Conservation (phyloP, 2,329 filamentous ascomycete genomes). For the Aspergillus awamori region DNA sequence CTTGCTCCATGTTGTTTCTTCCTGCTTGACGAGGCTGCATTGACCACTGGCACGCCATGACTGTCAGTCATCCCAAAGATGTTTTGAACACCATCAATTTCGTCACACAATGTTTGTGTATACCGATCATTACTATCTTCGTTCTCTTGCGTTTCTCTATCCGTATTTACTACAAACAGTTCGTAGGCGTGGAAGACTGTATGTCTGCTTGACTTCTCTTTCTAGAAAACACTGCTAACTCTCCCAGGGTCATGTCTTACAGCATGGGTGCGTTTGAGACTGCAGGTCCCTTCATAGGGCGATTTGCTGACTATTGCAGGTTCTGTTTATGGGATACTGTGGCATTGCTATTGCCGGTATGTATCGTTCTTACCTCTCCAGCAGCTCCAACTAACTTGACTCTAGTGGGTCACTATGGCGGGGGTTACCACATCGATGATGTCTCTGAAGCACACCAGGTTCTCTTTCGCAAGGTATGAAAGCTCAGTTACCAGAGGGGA, state of each 20-base stretch:
- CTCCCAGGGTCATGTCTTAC: slow-evolving; percentile 16
- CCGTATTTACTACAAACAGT: slow-evolving; percentile 36
- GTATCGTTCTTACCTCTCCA: not conserved
- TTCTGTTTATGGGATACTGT: slow-evolving; percentile 41
- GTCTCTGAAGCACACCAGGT: slow-evolving; percentile 24
- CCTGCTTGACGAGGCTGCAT: not conserved
- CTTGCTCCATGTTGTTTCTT: not conserved
- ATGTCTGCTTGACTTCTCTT: slow-evolving; percentile 13
- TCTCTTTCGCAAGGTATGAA: slow-evolving; percentile 31
- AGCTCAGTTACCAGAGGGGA: not conserved
- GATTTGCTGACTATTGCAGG: slow-evolving; percentile 13
- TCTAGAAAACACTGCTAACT: not conserved
- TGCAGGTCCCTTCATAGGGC: not conserved
- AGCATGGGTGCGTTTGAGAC: slow-evolving; percentile 26
- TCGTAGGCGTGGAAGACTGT: slow-evolving; percentile 39
- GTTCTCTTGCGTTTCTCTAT: slow-evolving; percentile 36
- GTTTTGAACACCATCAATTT: slow-evolving; percentile 36
- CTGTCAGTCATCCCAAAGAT: slow-evolving; percentile 28
- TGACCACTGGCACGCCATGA: slow-evolving; percentile 18
- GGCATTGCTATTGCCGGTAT: slow-evolving; percentile 31
- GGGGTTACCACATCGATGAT: slow-evolving; percentile 36
- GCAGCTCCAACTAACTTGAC: not conserved
- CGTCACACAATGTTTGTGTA: slow-evolving; percentile 41
- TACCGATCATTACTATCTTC: slow-evolving; percentile 37
- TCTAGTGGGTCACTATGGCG: slow-evolving; percentile 39